Evolutionary conservation across 176 grass and related monocot genomes (phyloP).

Genomic region (Musa itinerans): DNA sequence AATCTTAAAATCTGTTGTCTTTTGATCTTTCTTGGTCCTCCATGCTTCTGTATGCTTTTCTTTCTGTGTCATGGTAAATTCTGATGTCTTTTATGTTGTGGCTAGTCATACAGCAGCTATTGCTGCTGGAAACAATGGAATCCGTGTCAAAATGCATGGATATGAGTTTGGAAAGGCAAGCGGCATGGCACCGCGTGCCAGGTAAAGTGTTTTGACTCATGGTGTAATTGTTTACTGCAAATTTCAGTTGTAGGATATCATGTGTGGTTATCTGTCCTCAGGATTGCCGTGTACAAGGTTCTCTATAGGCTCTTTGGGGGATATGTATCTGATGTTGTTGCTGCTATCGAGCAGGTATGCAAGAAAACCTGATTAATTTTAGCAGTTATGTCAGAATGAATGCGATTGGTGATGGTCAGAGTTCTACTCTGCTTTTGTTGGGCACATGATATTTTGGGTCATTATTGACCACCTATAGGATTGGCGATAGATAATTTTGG

Average conservation of each 20-base stretch:
- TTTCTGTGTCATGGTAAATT: conserved; percentile 1
- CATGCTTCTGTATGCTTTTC: conserved; percentile 1
- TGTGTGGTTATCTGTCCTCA: conserved; percentile 23
- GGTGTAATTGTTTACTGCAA: not conserved
- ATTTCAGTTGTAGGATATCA: not conserved
- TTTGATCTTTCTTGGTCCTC: not conserved
- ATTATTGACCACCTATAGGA: not conserved
- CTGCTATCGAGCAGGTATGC: conserved; percentile 90
- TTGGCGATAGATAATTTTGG: not conserved
- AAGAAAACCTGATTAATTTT: not conserved
- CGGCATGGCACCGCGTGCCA: conserved; percentile 97
- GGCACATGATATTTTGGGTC: too few relatives aligned
- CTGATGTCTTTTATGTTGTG: conserved; percentile 16
- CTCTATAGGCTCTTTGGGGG: conserved; percentile 97
- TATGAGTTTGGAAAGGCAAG: conserved; percentile 92
- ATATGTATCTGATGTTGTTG: conserved; percentile 95
- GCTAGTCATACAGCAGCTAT: conserved; percentile 90
- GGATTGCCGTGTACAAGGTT: conserved; percentile 97
- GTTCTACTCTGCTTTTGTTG: not conserved
- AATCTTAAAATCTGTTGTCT: too few relatives aligned
- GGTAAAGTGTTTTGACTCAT: conserved; percentile 29
- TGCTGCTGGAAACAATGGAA: conserved; percentile 97
- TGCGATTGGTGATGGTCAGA: not conserved
- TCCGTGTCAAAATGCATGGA: conserved; percentile 89
- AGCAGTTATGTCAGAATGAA: not conserved